Conservation (phyloP, 2,329 filamentous ascomycete species). For the Aspergillus ibericus region DNA sequence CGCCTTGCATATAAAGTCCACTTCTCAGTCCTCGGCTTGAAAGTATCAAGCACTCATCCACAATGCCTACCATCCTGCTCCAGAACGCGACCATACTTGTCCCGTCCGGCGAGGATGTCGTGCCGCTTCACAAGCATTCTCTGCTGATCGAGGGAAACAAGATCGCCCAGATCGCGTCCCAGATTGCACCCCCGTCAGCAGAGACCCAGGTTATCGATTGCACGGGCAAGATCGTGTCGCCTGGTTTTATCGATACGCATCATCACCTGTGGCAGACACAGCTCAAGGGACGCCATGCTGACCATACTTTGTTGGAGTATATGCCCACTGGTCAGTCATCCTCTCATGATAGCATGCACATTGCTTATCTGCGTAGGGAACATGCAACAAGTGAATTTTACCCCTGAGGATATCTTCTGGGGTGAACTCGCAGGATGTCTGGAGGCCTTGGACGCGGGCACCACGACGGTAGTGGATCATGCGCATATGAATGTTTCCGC, state of each 20-base stretch:
- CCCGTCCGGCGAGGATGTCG: conserved; percentile 14
- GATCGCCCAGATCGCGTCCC: conserved; percentile 20
- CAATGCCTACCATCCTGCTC: conserved; percentile 17
- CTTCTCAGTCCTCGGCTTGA: neutral
- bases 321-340: conserved; percentile 12
- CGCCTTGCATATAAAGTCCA: neutral
- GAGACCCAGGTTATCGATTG: conserved; percentile 41
- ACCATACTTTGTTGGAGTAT: conserved; percentile 47
- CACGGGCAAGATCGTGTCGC: conserved; percentile 32
- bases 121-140: conserved; percentile 4
- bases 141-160: conserved; percentile 24
- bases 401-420: conserved; percentile 49
- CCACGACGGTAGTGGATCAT: conserved; percentile 34
- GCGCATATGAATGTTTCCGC: conserved; percentile 30
- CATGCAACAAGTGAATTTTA: conserved; percentile 28
- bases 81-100: conserved; percentile 19
- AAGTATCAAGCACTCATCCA: neutral
- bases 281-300: conserved; percentile 39
- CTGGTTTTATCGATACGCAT: conserved; percentile 39
- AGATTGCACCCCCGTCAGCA: conserved; percentile 11
- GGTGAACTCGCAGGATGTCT: conserved; percentile 32
- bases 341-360: neutral
- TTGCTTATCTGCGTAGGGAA: conserved; percentile 14
- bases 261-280: conserved; percentile 50
- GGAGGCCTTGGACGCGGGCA: conserved; percentile 25